These are phyloP conservation scores for Leccinum longicurvipes DNA, from an alignment of 768 basidiomycete genomes.

Conservation along the genomic window DNA sequence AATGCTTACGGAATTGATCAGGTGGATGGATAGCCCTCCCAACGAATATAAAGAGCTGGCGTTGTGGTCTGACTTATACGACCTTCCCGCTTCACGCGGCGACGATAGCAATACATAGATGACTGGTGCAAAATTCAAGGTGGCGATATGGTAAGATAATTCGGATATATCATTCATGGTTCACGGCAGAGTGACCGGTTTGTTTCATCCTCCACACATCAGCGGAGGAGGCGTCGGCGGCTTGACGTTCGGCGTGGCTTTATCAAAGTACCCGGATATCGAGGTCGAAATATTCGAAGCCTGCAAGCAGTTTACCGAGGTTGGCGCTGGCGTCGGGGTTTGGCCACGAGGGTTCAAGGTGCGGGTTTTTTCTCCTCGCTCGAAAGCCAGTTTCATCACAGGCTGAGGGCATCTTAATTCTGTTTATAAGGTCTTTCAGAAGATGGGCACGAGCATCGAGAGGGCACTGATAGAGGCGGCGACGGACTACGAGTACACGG, in stretches of 20 bases:
- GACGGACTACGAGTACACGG: conserved; percentile 21
- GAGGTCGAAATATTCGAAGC: conserved; percentile 57
- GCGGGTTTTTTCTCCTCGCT: neutral
- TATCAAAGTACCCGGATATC: conserved; percentile 46
- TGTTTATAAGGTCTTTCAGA: conserved; percentile 18
- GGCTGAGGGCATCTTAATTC: neutral
- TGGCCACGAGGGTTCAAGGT: conserved; percentile 37
- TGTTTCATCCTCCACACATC: neutral
- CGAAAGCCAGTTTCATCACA: neutral
- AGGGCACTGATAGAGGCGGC: conserved; percentile 14
- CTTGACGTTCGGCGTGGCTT: conserved; percentile 35
- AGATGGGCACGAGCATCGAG: conserved; percentile 17
- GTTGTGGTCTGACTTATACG: neutral
- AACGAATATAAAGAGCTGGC: neutral
- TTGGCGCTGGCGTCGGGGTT: conserved; percentile 56
- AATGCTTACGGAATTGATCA: neutral
- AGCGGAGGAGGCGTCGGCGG: conserved; percentile 44
- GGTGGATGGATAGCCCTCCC: neutral
- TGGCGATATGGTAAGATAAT: neutral
- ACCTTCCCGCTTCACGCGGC: neutral
- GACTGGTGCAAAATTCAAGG: neutral
- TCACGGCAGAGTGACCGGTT: neutral
- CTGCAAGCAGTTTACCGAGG: conserved; percentile 45
- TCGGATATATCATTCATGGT: neutral
- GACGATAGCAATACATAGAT: neutral